A percentile compares a stretch with the other conserved stretches of the same genome.
Evolutionary conservation across 108 stramenopile genomes (phyloP).

Genomic region (Discostella pseudostelligera): DNA sequence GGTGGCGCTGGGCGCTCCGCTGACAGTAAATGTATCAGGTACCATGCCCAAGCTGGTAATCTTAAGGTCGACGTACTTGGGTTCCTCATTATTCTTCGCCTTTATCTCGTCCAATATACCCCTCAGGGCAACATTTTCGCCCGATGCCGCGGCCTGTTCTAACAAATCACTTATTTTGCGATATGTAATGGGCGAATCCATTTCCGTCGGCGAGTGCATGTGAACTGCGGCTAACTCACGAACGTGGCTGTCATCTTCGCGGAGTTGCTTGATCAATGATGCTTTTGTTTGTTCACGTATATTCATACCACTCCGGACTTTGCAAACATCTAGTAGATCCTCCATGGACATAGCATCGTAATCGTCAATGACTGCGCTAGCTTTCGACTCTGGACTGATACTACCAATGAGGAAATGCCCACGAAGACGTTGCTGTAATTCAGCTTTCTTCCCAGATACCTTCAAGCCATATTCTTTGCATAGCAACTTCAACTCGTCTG

Average conservation of each 20-base stretch:
- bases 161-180: constrained; percentile 56
- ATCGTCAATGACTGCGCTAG: constrained; percentile 44
- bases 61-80: constrained; percentile 83
- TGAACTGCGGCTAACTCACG: constrained; percentile 45
- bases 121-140: constrained; percentile 45
- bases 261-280: constrained; percentile 52
- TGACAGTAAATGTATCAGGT: constrained; percentile 79
- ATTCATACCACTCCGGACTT: constrained; percentile 40
- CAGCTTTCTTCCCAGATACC: constrained; percentile 79
- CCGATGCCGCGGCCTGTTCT: constrained; percentile 49
- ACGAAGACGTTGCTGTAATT: constrained; percentile 67
- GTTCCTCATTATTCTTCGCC: constrained; percentile 51
- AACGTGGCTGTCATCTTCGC: constrained; percentile 52
- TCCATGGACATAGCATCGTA: constrained; percentile 73
- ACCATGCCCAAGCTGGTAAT: constrained; percentile 81
- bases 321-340: constrained; percentile 67
- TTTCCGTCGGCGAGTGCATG: constrained; percentile 16
- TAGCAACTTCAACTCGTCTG: constrained; percentile 72
- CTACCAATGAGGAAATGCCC: constrained; percentile 55
- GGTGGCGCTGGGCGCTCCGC: constrained; percentile 89
- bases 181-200: constrained; percentile 40
- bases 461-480: constrained; percentile 88
- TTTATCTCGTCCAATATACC: constrained; percentile 57
- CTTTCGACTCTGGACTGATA: constrained; percentile 11
- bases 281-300: constrained; percentile 56